phyloP scores from a whole-genome alignment of 768 basidiomycete genomes.

The Boletus reticulatus region DNA sequence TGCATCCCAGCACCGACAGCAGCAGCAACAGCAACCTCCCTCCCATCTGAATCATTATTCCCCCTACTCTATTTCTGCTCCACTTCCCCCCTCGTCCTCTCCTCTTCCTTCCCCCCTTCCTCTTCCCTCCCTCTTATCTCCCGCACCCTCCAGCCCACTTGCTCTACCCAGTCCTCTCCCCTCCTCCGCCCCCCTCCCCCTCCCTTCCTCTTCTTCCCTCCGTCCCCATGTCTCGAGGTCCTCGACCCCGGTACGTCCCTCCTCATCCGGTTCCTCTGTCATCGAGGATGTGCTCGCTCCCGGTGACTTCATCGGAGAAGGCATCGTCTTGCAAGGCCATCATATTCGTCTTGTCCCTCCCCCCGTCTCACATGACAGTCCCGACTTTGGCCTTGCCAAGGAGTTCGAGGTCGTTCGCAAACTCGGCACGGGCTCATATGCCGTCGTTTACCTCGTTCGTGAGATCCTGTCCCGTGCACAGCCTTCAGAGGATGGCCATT shows the following conservation, averaged over 20 bases:
- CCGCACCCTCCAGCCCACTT: slow-evolving; percentile 4
- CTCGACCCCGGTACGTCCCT: slow-evolving; percentile 29
- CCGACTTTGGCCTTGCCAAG: slow-evolving; percentile 48
- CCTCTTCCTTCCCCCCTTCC: slow-evolving; percentile 11
- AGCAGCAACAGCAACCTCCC: background rate
- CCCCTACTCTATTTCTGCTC: slow-evolving; percentile 5
- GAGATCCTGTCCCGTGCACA: slow-evolving; percentile 50
- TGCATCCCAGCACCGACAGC: slow-evolving; percentile 18
- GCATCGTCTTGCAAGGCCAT: slow-evolving; percentile 64
- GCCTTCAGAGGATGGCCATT: slow-evolving; percentile 52
- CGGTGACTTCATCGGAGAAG: slow-evolving; percentile 74
- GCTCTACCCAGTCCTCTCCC: slow-evolving; percentile 32
- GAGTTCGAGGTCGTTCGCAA: slow-evolving; percentile 84
- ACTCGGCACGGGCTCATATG: slow-evolving; percentile 88
- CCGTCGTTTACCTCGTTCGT: slow-evolving; percentile 89
- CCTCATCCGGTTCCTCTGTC: slow-evolving; percentile 31
- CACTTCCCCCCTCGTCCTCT: slow-evolving; percentile 15
- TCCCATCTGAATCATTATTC: slow-evolving; percentile 17
- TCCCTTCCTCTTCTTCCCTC: slow-evolving; percentile 33
- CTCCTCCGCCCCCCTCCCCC: slow-evolving; percentile 29
- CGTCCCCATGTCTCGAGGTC: slow-evolving; percentile 37
- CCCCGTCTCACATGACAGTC: slow-evolving; percentile 29
- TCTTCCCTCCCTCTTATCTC: slow-evolving; percentile 11
- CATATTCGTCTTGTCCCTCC: slow-evolving; percentile 54
- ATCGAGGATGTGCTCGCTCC: slow-evolving; percentile 57